Percentiles rank a stretch among this genome's conserved stretches.
phyloP scores from a whole-genome alignment of 495 filamentous ascomycete genomes.

The Aspergillus leporis region DNA sequence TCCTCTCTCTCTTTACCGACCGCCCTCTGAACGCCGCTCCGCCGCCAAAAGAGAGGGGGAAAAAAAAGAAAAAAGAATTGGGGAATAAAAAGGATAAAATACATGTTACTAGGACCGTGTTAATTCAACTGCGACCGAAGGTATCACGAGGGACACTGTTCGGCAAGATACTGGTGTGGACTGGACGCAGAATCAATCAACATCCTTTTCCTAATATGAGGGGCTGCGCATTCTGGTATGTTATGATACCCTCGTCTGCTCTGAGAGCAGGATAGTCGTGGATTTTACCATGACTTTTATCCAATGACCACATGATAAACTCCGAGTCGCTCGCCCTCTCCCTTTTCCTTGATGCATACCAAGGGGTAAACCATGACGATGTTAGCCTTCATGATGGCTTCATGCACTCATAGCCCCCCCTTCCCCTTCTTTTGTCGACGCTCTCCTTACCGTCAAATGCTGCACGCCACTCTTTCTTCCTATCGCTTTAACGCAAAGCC shows the following conservation, averaged over 20 bases:
- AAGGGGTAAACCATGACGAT: slow-evolving; percentile 14
- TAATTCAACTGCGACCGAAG: slow-evolving; percentile 1
- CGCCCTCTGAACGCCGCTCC: slow-evolving; percentile 5
- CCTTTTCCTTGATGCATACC: slow-evolving; percentile 3
- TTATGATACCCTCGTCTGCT: not conserved
- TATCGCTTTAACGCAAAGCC: slow-evolving; percentile 2
- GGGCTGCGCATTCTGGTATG: slow-evolving; percentile 11
- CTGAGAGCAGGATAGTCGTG: not conserved
- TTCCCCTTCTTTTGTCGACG: slow-evolving; percentile 10
- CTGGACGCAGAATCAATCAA: not conserved
- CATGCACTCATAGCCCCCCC: slow-evolving; percentile 10
- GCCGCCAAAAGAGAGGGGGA: not conserved
- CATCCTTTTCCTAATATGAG: slow-evolving; percentile 7
- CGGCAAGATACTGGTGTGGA: not conserved
- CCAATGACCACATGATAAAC: slow-evolving; percentile 2
- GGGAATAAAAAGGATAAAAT: not conserved
- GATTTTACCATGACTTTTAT: not conserved
- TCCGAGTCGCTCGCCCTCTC: not conserved
- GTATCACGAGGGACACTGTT: not conserved
- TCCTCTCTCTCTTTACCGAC: slow-evolving; percentile 7
- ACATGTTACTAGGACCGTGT: too few relatives aligned
- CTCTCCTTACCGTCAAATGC: slow-evolving; percentile 9
- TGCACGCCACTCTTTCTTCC: slow-evolving; percentile 5
- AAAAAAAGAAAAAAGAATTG: not conserved
- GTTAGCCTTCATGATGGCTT: slow-evolving; percentile 13